Conservation (phyloP, 73 alveolate species). For the Tetrahymena malaccensis region DNA sequence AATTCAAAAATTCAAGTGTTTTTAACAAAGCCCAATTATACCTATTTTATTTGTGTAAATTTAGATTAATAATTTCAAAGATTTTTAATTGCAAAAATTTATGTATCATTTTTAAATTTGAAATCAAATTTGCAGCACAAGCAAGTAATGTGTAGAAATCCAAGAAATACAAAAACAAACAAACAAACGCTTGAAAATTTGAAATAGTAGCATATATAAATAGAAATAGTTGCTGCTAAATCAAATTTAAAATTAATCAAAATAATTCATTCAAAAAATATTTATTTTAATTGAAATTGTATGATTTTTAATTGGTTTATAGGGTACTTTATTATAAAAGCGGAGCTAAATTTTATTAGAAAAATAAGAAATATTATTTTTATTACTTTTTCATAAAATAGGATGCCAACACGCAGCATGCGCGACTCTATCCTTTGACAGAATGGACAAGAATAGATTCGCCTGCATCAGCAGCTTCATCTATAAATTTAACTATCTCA, state of each 20-base stretch:
- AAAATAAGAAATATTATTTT: background rate
- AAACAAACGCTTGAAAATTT: background rate
- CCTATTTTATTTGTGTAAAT: constrained; percentile 10
- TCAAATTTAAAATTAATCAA: background rate
- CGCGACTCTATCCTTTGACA: constrained; percentile 92
- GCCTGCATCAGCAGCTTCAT: constrained; percentile 81
- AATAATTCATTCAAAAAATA: background rate
- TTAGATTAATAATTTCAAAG: background rate
- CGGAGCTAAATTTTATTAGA: background rate
- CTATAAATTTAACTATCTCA: constrained; percentile 86
- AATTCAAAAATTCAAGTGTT: constrained; percentile 78
- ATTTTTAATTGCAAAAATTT: background rate
- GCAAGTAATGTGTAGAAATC: background rate
- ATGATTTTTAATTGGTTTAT: background rate
- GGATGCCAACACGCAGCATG: constrained; percentile 84
- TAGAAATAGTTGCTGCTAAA: background rate
- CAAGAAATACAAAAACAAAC: background rate
- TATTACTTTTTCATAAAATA: constrained; percentile 85
- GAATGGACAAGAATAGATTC: constrained; percentile 96
- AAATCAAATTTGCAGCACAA: background rate
- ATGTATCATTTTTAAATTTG: background rate
- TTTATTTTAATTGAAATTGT: background rate
- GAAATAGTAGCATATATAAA: background rate
- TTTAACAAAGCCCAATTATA: constrained; percentile 74
- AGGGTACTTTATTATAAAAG: background rate